Conservation (phyloP, 2,329 filamentous ascomycete species). For the Colletotrichum liriopes region DNA sequence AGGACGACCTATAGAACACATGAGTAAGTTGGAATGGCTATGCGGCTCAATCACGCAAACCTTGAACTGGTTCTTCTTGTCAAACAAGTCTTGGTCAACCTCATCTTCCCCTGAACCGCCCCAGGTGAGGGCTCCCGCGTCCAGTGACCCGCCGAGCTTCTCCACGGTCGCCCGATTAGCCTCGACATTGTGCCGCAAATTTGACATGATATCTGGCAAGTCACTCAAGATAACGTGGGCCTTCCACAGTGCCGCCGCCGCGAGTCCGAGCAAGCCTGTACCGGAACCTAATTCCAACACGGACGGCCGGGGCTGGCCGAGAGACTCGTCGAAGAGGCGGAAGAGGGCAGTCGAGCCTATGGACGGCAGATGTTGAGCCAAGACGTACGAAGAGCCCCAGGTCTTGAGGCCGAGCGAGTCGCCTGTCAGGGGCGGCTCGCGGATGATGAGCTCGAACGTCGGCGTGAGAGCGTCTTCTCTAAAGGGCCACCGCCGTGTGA, state of each 20-base stretch:
- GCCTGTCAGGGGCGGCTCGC: slow-evolving; percentile 89
- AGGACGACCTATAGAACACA: slow-evolving; percentile 74
- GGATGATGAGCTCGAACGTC: slow-evolving; percentile 77
- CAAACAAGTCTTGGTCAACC: slow-evolving; percentile 62
- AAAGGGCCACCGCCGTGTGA: slow-evolving; percentile 70
- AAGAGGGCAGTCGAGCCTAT: slow-evolving; percentile 63
- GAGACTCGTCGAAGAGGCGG: slow-evolving; percentile 59
- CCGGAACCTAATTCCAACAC: slow-evolving; percentile 89
- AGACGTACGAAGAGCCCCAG: slow-evolving; percentile 91
- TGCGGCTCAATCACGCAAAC: slow-evolving; percentile 49
- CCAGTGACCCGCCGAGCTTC: slow-evolving; percentile 69
- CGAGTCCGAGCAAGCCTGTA: slow-evolving; percentile 90
- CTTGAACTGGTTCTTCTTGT: slow-evolving; percentile 66
- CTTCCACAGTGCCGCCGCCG: slow-evolving; percentile 81
- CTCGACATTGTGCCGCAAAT: slow-evolving; percentile 81
- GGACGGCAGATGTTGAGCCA: slow-evolving; percentile 79
- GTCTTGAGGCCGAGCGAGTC: slow-evolving; percentile 95
- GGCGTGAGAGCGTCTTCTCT: slow-evolving; percentile 51
- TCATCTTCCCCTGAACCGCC: slow-evolving; percentile 63
- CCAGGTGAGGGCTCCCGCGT: slow-evolving; percentile 83
- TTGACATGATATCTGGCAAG: slow-evolving; percentile 85
- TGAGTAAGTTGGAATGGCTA: slow-evolving; percentile 10
- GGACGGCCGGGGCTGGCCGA: slow-evolving; percentile 50
- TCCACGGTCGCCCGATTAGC: slow-evolving; percentile 73
- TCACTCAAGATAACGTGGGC: slow-evolving; percentile 84